Percentiles rank a stretch among this genome's conserved stretches.
phyloP scores from a whole-genome alignment of 2,329 filamentous ascomycete species.

The Moelleriella libera region DNA sequence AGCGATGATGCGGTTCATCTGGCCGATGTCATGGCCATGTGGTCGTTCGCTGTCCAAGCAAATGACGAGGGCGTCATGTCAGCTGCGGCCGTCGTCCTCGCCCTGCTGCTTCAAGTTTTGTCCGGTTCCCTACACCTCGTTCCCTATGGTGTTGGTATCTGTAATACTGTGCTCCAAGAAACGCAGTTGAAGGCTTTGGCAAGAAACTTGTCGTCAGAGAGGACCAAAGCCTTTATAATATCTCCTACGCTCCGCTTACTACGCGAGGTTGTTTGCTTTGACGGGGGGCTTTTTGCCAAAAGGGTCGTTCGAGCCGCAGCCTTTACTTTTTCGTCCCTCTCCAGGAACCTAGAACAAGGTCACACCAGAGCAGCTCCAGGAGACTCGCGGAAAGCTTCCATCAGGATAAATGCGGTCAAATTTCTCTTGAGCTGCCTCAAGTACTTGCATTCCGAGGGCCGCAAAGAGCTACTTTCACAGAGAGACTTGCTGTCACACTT shows the following conservation, averaged over 20 bases:
- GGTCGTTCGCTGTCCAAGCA: constrained; percentile 68
- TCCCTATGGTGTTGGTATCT: constrained; percentile 62
- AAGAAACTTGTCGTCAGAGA: constrained; percentile 64
- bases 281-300: constrained; percentile 69
- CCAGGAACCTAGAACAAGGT: constrained; percentile 65
- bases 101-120: constrained; percentile 65
- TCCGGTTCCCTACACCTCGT: constrained; percentile 62
- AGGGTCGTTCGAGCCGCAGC: constrained; percentile 65
- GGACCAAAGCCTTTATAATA: constrained; percentile 75
- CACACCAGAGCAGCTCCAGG: constrained; percentile 41
- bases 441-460: constrained; percentile 62
- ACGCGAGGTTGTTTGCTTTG: constrained; percentile 71
- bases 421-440: constrained; percentile 70
- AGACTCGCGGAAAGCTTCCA: constrained; percentile 56
- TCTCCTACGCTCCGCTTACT: constrained; percentile 78
- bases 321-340: constrained; percentile 66
- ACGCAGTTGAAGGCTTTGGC: constrained; percentile 70
- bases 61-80: constrained; percentile 74
- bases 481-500: constrained; percentile 72
- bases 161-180: constrained; percentile 68
- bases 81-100: constrained; percentile 65
- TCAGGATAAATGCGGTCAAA: constrained; percentile 69
- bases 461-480: constrained; percentile 68
- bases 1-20: constrained; percentile 46
- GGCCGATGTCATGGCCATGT: constrained; percentile 71